phyloP scores from a whole-genome alignment of 257 asterid species.

The Ocimum tenuiflorum region DNA sequence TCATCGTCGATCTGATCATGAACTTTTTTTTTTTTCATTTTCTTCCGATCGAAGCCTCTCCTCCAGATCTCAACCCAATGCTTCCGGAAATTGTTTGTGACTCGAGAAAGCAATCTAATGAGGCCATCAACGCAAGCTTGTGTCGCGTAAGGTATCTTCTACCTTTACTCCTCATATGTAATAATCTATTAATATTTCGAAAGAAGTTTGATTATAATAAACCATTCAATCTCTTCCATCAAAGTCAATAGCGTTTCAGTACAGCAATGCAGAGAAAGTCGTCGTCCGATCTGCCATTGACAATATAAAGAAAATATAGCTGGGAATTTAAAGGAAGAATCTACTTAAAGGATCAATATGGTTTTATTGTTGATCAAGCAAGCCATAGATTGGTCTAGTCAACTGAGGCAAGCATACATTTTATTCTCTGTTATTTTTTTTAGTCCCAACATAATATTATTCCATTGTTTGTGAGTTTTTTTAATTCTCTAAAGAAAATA shows the following conservation, averaged over 20 bases:
- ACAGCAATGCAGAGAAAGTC: not conserved
- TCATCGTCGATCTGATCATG: not conserved
- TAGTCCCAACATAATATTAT: too few relatives aligned
- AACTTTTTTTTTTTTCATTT: not conserved
- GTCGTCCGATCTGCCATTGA: not conserved
- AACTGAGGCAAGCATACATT: too few relatives aligned
- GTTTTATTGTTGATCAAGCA: not conserved
- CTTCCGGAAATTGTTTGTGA: not conserved
- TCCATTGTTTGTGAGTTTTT: too few relatives aligned
- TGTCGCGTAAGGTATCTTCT: not conserved
- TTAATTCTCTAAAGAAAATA: not conserved
- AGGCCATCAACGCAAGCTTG: not conserved
- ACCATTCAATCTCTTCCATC: not conserved
- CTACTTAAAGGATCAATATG: not conserved
- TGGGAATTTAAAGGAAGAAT: not conserved
- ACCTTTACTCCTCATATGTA: not conserved
- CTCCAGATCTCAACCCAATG: not conserved
- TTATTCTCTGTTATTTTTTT: too few relatives aligned
- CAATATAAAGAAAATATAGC: not conserved
- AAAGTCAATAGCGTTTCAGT: not conserved
- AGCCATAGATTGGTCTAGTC: not conserved
- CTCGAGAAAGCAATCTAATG: not conserved
- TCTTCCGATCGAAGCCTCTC: not conserved
- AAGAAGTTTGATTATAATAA: not conserved
- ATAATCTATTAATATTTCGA: not conserved